A percentile compares a stretch with the other conserved stretches of the same genome.
These are phyloP conservation scores for Alternaria brassicicola DNA, from an alignment of 2,329 filamentous ascomycete genomes.

Conservation along the genomic window DNA sequence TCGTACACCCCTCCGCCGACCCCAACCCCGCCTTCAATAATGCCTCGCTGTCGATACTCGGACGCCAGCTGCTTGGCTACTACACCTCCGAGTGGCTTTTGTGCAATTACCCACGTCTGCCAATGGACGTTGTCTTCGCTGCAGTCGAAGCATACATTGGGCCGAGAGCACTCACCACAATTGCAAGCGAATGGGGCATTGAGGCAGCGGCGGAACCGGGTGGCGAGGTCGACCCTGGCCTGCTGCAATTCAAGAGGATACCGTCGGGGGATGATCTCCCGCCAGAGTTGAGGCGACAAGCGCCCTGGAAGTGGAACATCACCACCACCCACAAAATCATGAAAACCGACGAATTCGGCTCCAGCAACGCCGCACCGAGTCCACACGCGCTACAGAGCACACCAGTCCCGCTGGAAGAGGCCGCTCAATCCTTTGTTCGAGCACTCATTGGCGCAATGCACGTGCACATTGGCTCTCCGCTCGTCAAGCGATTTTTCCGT, in stretches of 20 bases:
- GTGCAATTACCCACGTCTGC: conserved; percentile 87
- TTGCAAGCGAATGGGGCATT: conserved; percentile 88
- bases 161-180: conserved; percentile 70
- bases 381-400: conserved; percentile 30
- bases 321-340: conserved; percentile 72
- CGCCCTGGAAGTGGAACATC: conserved; percentile 46
- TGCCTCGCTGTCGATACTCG: conserved; percentile 77
- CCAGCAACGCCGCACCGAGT: conserved; percentile 52
- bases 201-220: conserved; percentile 86
- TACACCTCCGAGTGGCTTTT: conserved; percentile 88
- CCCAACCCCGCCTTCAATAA: conserved; percentile 85
- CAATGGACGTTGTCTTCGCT: conserved; percentile 84
- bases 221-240: conserved; percentile 86
- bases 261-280: conserved; percentile 36
- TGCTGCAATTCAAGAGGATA: conserved; percentile 75
- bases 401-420: conserved; percentile 57
- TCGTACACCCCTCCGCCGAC: conserved; percentile 87
- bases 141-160: conserved; percentile 86
- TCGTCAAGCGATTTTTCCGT: conserved; percentile 81
- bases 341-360: conserved; percentile 84
- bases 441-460: conserved; percentile 86
- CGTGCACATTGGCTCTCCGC: conserved; percentile 77
- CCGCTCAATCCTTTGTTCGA: conserved; percentile 78
- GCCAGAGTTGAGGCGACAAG: conserved; percentile 28
- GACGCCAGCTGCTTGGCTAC: conserved; percentile 82